phyloP scores from a whole-genome alignment of 2,329 filamentous ascomycete species.

The Fusarium sp. region DNA sequence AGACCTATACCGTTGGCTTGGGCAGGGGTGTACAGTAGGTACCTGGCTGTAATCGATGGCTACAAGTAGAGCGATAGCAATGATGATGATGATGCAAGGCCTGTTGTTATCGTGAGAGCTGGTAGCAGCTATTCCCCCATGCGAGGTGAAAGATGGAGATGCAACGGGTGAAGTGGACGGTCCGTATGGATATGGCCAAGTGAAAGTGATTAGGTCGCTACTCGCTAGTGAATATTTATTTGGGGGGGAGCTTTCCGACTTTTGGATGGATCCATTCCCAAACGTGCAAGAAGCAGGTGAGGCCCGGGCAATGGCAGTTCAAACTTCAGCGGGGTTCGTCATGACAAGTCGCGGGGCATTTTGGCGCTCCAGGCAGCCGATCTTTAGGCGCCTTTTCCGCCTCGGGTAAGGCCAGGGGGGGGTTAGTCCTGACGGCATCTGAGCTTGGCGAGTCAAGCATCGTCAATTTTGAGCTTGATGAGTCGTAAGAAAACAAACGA shows the following conservation, averaged over 20 bases:
- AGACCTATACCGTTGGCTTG: conserved; percentile 12
- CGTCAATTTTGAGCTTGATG: conserved; percentile 16
- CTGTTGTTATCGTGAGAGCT: not conserved
- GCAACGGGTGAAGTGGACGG: conserved; percentile 4
- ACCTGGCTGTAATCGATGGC: not conserved
- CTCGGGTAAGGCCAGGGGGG: conserved; percentile 19
- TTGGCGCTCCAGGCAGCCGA: not conserved
- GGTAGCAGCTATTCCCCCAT: not conserved
- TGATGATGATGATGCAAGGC: not conserved
- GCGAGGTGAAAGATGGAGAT: conserved; percentile 12
- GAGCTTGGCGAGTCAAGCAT: conserved; percentile 25
- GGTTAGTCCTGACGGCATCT: conserved; percentile 1
- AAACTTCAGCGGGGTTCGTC: conserved; percentile 30
- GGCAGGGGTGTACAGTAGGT: conserved; percentile 10
- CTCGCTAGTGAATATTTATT: conserved; percentile 1
- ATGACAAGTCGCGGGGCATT: conserved; percentile 32
- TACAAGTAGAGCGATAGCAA: not conserved
- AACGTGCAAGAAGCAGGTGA: conserved; percentile 23
- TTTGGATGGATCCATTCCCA: conserved; percentile 31
- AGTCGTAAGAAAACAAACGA: conserved; percentile 11
- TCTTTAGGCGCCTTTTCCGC: conserved; percentile 28
- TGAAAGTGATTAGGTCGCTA: conserved; percentile 21
- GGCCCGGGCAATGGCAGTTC: conserved; percentile 3
- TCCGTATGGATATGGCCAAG: conserved; percentile 10
- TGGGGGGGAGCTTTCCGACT: conserved; percentile 29